A percentile compares a stretch with the other conserved stretches of the same genome.
These are phyloP conservation scores for Lepraria neglecta DNA, from an alignment of 495 filamentous ascomycete genomes.

Conservation along the genomic window DNA sequence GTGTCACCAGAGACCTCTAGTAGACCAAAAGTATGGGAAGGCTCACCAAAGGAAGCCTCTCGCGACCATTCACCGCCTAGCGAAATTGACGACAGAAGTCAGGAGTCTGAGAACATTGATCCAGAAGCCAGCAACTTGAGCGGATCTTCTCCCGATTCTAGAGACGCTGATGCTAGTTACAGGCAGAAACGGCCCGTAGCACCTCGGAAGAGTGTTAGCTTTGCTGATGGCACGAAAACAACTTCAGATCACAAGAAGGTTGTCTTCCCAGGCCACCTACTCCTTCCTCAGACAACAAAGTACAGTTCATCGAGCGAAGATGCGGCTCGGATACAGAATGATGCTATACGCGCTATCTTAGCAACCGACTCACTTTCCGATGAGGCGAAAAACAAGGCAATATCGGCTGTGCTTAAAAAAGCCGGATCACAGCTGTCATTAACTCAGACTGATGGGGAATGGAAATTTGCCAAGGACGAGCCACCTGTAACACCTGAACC, in stretches of 20 bases:
- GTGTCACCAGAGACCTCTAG: conserved; percentile 36
- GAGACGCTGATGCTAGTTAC: not conserved
- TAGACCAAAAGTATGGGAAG: conserved; percentile 6
- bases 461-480: too few relatives aligned
- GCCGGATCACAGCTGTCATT: too few relatives aligned
- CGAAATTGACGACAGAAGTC: not conserved
- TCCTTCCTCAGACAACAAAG: too few relatives aligned
- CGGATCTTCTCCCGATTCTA: not conserved
- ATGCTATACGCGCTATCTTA: too few relatives aligned
- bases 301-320: not conserved
- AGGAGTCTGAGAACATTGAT: not conserved
- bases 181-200: not conserved
- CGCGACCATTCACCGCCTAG: not conserved
- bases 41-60: conserved; percentile 19
- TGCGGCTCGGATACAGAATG: not conserved
- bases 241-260: conserved; percentile 1
- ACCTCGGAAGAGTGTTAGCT: conserved; percentile 31
- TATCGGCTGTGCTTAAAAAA: too few relatives aligned
- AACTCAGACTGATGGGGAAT: too few relatives aligned
- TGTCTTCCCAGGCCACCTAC: not conserved
- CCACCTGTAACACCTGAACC: too few relatives aligned
- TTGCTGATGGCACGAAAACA: conserved; percentile 28
- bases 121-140: not conserved
- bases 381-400: too few relatives aligned
- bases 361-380: too few relatives aligned